Evolutionary conservation across 805 yeast genomes (phyloP), one percentile per base, ranked within the genome.

Genomic region (Groenewaldozyma tartarivorans): DNA sequence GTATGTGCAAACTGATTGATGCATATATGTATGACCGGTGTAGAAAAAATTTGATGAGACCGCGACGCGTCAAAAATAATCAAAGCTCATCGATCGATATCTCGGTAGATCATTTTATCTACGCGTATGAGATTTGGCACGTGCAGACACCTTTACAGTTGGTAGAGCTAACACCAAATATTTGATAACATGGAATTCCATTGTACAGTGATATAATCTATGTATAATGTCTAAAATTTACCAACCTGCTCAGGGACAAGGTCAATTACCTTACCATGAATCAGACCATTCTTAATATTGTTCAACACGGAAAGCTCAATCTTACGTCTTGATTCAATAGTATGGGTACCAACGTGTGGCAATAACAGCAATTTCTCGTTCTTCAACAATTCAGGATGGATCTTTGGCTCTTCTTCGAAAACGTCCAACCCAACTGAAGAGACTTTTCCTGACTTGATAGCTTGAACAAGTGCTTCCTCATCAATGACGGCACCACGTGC

Each of bases 231-330:
- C 24, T 41, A 45, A 38, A 47, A 46, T 46, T 35, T 36, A n/a
- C 45, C 44, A 21, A 37, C 26, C 32, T 43, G 51, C 38, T 92
- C 98, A 1, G 96, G 94, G n/a, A 90, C 94, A 33, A 84, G 61
- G 0, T 83, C 66, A 44, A 71, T 58, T 5, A 90, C 84, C 57
- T 75, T 77, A 5, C 94, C 95, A 0, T 78, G 71, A 11, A 63
- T 59, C 29, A 85, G 53, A 36, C 64, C 78, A n/a, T 67, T 59
- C 33, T 65, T 62, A 5, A 84, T 75, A 59, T 90, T 92, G 24
- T 71, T 69, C 20, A 83, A 77, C 24, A 80, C 85, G 57, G 75
- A 75, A 50, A 74, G 77, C 63, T 88, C 96, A 95, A 92, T 84
- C 51, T 72, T 72, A 50, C 68, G 63, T 54, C 81, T 74, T 2